Base-by-base conservation (phyloP, 2,329 filamentous ascomycete genomes). In the Sporothrix brunneoviolacea region DNA sequence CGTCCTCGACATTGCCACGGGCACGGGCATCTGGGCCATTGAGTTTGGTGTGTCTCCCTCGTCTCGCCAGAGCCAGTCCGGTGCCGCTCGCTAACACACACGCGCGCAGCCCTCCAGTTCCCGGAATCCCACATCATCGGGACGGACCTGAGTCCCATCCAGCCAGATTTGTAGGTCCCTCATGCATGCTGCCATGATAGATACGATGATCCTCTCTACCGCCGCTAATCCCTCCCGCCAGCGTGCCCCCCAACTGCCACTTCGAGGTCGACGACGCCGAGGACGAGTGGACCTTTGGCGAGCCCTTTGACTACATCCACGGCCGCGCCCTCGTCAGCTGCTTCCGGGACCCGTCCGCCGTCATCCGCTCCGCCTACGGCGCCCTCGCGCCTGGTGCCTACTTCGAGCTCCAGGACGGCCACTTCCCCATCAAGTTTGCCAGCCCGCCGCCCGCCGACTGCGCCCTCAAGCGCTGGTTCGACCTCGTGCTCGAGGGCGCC, bases 1-100 rank as follows among this genome's bases (percentile, higher is more conserved):
- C 6, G 60, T 67, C 0, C 58, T 68, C 10, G 65, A 68, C 50
- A 57, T 68, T 46, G 74, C 72, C 42, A 77, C 74, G 1, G 75
- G 77, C 55, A 77, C 76, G 33, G 75, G 75, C 40, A 80, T 80
- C 64, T 86, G 83, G 83, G 80, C 81, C 12, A 82, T 87, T 54
- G 78, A 84, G 58, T 77, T 87, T 69, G 81, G 79, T 59, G 15
- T 19, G 43, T 46, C 19, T 37, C 21, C 27, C 15, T 27, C 19
- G 21, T 21, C 8, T n/a, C n/a, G n/a, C n/a, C n/a, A n/a, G n/a
- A n/a, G n/a, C 30, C 19, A 9, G 30, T 13, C 12, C 7, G 19
- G 8, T 21, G 12, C 7, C 28, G 18, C 28, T 32, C 6, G 16
- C 33, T 47, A 16, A 47, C 35, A n/a, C n/a, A n/a, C n/a, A n/a